Evolutionary conservation across 2,329 filamentous ascomycete genomes (phyloP), one percentile per base, ranked within the genome.

Genomic region (Cercospora sp.): DNA sequence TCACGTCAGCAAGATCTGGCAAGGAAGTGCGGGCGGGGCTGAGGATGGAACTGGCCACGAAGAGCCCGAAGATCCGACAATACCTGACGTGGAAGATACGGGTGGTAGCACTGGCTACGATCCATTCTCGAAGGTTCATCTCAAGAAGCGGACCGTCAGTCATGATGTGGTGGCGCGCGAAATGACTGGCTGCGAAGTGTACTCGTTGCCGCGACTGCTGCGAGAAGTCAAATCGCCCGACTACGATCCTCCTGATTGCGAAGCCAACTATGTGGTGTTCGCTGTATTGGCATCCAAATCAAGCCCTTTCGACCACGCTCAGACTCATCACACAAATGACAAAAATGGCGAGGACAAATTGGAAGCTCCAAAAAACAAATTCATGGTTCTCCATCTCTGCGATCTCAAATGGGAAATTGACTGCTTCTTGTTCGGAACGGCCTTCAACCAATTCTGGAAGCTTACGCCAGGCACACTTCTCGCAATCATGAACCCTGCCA

Each of bases 381-480:
- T 96, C 82, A 97, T 99, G 91, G 90, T 94, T 1, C 83, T 99
- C 69, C 92, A 88, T 1, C 84, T 99, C 2, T 93, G 92, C 0
- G 94, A 99, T 78, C 83, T 99, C 10, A 90, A 93, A 74, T 97
- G 90, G 88, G 93, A 97, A 74, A 80, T 99, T 12, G 94, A 98
- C 71, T 86, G 98, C 51, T 98, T 93, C 74, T 87, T 99, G 13
- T 99, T 99, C 80, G 91, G 92, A 74, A 89, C 90, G 0, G 96
- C 93, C 6, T 97, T 98, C 75, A 90, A 92, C 16, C 89, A 91
- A 64, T 99, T 95, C 82, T 98, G 94, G 90, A 97, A 97, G 77
- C 83, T 98, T n/a, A 89, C 89, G 0, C 87, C 92, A 1, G 95
- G 95, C n/a, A 97, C 94, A 0, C 86, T 98, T 1, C 84, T 99